These are phyloP conservation scores for Termitomyces sp. DNA, from an alignment of 768 basidiomycete species.

Conservation along the genomic window DNA sequence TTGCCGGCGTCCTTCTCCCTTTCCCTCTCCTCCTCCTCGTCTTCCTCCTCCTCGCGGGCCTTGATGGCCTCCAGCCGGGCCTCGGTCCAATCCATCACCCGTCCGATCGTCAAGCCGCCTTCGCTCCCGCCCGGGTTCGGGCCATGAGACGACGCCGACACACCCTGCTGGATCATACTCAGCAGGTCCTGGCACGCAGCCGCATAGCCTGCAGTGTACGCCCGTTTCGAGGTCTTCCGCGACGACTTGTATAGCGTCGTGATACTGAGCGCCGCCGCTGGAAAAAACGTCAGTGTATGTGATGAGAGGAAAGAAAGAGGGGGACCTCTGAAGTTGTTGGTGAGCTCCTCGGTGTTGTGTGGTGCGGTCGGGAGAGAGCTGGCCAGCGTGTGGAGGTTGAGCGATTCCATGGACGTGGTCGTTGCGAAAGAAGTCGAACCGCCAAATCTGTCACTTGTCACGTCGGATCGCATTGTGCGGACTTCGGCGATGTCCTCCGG, in stretches of 20 bases:
- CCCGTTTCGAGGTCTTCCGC: constrained; percentile 67
- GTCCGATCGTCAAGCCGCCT: constrained; percentile 67
- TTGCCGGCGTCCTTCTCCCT: constrained; percentile 39
- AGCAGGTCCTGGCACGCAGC: constrained; percentile 77
- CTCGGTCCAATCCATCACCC: constrained; percentile 84
- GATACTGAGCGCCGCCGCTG: constrained; percentile 80
- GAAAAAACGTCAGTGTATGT: constrained; percentile 9
- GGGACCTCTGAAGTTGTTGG: constrained; percentile 78
- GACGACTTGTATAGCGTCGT: constrained; percentile 83
- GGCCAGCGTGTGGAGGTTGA: constrained; percentile 75
- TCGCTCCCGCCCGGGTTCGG: constrained; percentile 44
- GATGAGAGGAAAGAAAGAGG: constrained; percentile 12
- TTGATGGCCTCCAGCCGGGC: constrained; percentile 74
- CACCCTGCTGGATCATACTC: constrained; percentile 78
- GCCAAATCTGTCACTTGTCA: neutral
- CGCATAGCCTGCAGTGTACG: constrained; percentile 78
- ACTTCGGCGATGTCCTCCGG: neutral
- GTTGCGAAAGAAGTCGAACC: constrained; percentile 6
- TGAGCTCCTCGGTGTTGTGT: constrained; percentile 76
- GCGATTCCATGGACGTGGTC: constrained; percentile 64
- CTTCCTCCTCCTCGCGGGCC: constrained; percentile 73
- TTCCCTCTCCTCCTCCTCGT: constrained; percentile 73
- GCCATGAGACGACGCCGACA: constrained; percentile 43
- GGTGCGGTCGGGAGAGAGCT: constrained; percentile 67
- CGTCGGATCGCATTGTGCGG: neutral